Conservation (phyloP, 2,329 filamentous ascomycete species). For the Phyllachora maydis region DNA sequence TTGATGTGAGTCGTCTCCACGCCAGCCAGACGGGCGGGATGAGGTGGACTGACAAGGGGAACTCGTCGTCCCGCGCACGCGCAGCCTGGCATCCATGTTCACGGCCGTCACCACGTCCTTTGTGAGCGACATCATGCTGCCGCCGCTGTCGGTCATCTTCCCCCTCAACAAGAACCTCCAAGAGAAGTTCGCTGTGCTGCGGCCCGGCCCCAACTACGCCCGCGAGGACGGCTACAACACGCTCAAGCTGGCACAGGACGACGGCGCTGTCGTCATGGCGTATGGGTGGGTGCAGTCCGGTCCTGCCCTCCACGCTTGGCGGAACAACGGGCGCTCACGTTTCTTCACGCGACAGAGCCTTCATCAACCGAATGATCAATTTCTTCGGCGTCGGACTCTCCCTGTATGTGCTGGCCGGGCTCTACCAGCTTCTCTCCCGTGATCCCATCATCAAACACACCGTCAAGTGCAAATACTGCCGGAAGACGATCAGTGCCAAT, state of each 20-base stretch:
- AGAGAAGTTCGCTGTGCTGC: constrained; percentile 51
- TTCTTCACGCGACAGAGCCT: constrained; percentile 18
- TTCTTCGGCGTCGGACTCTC: constrained; percentile 45
- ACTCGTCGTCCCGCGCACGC: background rate
- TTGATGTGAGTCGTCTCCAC: constrained; percentile 33
- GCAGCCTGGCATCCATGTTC: constrained; percentile 47
- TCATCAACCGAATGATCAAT: constrained; percentile 42
- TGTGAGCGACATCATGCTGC: constrained; percentile 49
- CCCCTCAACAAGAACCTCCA: constrained; percentile 52
- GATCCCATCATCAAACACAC: constrained; percentile 54
- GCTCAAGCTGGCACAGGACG: constrained; percentile 42
- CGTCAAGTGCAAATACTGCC: constrained; percentile 47
- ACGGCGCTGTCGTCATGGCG: constrained; percentile 52
- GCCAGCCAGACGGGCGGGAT: no score
- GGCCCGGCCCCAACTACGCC: constrained; percentile 30
- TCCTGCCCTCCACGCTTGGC: constrained; percentile 2
- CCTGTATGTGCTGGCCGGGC: constrained; percentile 39
- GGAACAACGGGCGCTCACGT: background rate
- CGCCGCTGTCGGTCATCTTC: constrained; percentile 45
- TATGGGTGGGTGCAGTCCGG: constrained; percentile 51
- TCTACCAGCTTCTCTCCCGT: constrained; percentile 38
- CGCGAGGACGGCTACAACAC: constrained; percentile 44
- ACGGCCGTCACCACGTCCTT: constrained; percentile 53
- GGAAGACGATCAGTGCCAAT: constrained; percentile 40
- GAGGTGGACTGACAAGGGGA: background rate